phyloP scores from a whole-genome alignment of 2,329 filamentous ascomycete genomes.

The Ascochyta pisi region DNA sequence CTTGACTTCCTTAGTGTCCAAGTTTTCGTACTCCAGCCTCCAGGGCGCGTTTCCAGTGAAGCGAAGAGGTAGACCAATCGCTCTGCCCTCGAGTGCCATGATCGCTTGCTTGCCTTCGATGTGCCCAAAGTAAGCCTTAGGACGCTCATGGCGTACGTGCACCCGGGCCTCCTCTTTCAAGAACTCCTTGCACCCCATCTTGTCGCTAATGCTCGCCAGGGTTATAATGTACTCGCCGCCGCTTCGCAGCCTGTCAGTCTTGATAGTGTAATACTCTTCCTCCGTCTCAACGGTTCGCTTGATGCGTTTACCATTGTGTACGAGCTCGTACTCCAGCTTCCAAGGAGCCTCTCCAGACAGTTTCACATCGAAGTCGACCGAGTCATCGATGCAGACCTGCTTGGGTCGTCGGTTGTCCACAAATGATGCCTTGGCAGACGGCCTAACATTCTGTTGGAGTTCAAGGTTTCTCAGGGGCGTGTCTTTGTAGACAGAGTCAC shows the following conservation, averaged over 20 bases:
- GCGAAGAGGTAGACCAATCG: constrained; percentile 78
- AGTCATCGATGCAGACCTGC: constrained; percentile 82
- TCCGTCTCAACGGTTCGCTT: constrained; percentile 72
- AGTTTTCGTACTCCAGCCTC: constrained; percentile 77
- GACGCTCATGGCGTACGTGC: constrained; percentile 84
- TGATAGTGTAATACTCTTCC: constrained; percentile 70
- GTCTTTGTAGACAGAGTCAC: constrained; percentile 80
- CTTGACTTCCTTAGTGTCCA: constrained; percentile 57
- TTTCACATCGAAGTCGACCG: constrained; percentile 74
- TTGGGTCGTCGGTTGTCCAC: constrained; percentile 64
- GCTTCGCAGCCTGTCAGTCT: constrained; percentile 74
- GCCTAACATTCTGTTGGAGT: constrained; percentile 90
- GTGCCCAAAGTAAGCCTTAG: constrained; percentile 83
- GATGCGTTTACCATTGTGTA: constrained; percentile 85
- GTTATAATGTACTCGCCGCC: constrained; percentile 92
- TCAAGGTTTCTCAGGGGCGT: constrained; percentile 60
- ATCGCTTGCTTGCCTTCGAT: constrained; percentile 80
- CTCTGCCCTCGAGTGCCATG: constrained; percentile 77
- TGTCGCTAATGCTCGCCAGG: constrained; percentile 85
- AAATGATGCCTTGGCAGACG: constrained; percentile 79
- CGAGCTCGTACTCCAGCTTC: constrained; percentile 87
- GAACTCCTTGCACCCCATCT: constrained; percentile 83
- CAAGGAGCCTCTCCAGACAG: constrained; percentile 87
- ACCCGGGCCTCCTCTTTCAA: constrained; percentile 86
- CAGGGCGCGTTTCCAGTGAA: constrained; percentile 87